A percentile compares a stretch with the other conserved stretches of the same genome.
These are phyloP conservation scores for Syncephalastrum sp. DNA, from an alignment of 371 early-diverging fungal genomes.

Conservation along the genomic window DNA sequence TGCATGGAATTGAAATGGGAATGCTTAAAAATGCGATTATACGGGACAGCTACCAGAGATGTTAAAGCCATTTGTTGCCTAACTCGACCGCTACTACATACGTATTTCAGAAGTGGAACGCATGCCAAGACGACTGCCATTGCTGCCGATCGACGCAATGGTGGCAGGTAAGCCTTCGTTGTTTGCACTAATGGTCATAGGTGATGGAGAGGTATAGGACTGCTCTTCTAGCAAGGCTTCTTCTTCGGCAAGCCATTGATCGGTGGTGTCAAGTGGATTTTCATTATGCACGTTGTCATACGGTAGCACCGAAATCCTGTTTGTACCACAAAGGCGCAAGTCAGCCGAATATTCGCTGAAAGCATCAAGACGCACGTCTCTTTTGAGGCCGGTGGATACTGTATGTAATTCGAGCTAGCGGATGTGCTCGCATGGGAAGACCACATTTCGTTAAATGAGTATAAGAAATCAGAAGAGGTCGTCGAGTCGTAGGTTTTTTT, in stretches of 20 bases:
- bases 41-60: slow-evolving; percentile 27
- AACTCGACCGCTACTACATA: neutral
- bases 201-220: neutral
- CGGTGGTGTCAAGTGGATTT: slow-evolving; percentile 8
- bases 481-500: no score
- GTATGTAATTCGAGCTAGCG: no score
- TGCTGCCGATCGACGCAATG: no score
- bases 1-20: slow-evolving; percentile 64
- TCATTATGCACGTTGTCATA: slow-evolving; percentile 4
- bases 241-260: slow-evolving; percentile 34
- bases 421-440: no score
- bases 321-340: no score
- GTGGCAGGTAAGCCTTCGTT: no score
- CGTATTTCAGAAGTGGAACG: slow-evolving; percentile 24
- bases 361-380: no score
- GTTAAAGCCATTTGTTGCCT: neutral
- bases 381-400: no score
- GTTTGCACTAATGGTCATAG: neutral
- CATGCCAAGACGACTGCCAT: slow-evolving; percentile 2
- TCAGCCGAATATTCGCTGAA: no score
- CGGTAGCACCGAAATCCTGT: neutral
- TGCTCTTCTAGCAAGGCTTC: slow-evolving; percentile 21
- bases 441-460: no score
- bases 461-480: no score
- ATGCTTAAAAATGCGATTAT: slow-evolving; percentile 42